phyloP scores from a whole-genome alignment of 805 yeast species.

The Metschnikowia santaceciliae region DNA sequence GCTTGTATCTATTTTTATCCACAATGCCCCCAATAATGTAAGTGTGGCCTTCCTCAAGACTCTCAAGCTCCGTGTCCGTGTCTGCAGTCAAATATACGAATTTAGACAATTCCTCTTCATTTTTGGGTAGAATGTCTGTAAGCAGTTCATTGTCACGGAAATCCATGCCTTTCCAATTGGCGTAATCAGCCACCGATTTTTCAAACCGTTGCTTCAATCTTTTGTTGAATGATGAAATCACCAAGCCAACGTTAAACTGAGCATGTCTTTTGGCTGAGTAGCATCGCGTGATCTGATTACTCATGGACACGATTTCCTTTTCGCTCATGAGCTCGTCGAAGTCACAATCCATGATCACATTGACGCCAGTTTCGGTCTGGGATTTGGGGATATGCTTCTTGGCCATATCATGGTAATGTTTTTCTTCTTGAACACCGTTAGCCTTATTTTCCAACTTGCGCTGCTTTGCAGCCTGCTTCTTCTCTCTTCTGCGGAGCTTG shows the following conservation, averaged over 20 bases:
- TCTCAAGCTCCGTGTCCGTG: constrained; percentile 64
- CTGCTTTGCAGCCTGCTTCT: constrained; percentile 32
- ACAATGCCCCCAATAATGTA: constrained; percentile 95
- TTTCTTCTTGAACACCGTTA: constrained; percentile 7
- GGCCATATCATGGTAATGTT: constrained; percentile 22
- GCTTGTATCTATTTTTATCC: constrained; percentile 86
- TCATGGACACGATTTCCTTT: constrained; percentile 62
- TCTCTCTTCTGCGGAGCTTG: constrained; percentile 51
- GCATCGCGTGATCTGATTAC: constrained; percentile 76
- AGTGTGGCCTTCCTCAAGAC: constrained; percentile 63
- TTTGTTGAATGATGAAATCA: constrained; percentile 63
- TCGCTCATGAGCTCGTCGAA: constrained; percentile 88
- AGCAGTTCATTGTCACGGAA: constrained; percentile 39
- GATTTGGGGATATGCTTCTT: constrained; percentile 34
- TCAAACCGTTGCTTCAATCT: constrained; percentile 67
- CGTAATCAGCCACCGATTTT: constrained; percentile 51
- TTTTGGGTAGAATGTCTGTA: constrained; percentile 25
- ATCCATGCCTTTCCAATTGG: constrained; percentile 63
- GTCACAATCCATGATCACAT: constrained; percentile 77
- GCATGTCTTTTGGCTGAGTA: constrained; percentile 75
- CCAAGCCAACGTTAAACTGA: constrained; percentile 51
- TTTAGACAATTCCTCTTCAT: constrained; percentile 33
- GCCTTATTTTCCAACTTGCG: constrained; percentile 29
- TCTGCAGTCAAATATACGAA: constrained; percentile 82
- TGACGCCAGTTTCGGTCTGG: constrained; percentile 48